Base-by-base conservation (phyloP, 257 asterid species). In the Primulina tabacum region DNA sequence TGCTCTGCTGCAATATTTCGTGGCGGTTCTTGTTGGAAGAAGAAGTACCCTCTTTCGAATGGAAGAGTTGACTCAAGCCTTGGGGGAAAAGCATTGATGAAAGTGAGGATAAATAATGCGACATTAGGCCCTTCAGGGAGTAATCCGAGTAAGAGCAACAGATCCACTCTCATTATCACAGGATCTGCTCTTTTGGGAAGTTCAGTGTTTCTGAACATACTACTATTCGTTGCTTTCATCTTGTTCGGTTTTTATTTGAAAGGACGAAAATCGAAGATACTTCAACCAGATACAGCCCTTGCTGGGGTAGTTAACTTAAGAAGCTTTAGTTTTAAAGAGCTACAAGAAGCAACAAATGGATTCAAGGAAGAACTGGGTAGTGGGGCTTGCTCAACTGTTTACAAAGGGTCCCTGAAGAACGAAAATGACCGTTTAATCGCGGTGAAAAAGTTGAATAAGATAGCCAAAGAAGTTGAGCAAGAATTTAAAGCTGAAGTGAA, bases 401-500 rank as follows among this genome's bases (percentile, higher is more conserved):
- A 75, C 11, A 75, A 50, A 64, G 83, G 83, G 29, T 32, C 18
- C 8, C 12, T 58, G 21, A 32, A 52, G 3, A 2, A 21, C n/a
- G 67, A 75, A 52, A 43, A 74, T 8, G 33, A 7, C 4, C 11
- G 4, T 17, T 14, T 16, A 7, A 40, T 79, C 10, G 81, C 81
- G 0, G 75, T 79, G 50, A 82, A 82, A 81, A 77, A 79, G 75
- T 43, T 82, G 20, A 72, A 77, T 9, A 64, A 75, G 18, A 34
- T 75, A 3, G 71, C 63, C 20, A 52, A 17, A 9, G 79, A 77
- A 5, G 17, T 58, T 8, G 83, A 78, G 2, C 61, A 63, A n/a
- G 83, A 80, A 33, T 83, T 83, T 74, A 78, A 60, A 18, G 28
- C 80, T 0, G 88, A 83, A 69, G 81, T 83, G 14, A 77, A 80